These are phyloP conservation scores for Microcyclospora pomicola DNA, from an alignment of 2,329 filamentous ascomycete genomes.

Conservation along the genomic window DNA sequence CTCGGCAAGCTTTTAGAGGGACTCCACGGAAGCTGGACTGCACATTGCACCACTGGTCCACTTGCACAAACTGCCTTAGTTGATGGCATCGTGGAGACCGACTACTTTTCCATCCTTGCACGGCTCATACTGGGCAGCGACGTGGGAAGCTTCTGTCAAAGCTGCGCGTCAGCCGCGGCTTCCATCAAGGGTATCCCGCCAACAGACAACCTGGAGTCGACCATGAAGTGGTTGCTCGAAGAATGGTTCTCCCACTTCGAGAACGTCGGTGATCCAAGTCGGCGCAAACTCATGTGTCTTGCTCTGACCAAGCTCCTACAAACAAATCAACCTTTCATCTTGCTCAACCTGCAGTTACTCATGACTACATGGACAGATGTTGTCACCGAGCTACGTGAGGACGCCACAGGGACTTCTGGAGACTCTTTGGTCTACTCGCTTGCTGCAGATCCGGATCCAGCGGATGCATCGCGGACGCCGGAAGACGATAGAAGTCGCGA, in stretches of 20 bases:
- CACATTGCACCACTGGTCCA: conserved; percentile 70
- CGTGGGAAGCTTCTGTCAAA: conserved; percentile 51
- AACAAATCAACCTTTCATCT: conserved; percentile 37
- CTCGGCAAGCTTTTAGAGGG: conserved; percentile 40
- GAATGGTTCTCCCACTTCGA: conserved; percentile 57
- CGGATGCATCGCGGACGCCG: conserved; percentile 19
- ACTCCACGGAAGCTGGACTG: conserved; percentile 40
- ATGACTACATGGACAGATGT: conserved; percentile 64
- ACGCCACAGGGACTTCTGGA: conserved; percentile 6
- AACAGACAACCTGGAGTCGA: conserved; percentile 18
- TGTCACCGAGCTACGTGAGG: conserved; percentile 49
- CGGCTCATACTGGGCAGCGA: conserved; percentile 57
- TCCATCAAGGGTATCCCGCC: not conserved
- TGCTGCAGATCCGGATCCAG: not conserved
- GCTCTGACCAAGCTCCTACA: conserved; percentile 60
- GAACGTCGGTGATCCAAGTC: conserved; percentile 49
- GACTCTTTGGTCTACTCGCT: conserved; percentile 7
- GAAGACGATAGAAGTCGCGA: conserved; percentile 35
- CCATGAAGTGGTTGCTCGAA: conserved; percentile 36
- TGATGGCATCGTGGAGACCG: conserved; percentile 62
- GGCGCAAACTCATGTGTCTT: conserved; percentile 59
- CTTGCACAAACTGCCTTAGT: conserved; percentile 56
- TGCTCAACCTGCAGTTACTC: conserved; percentile 49
- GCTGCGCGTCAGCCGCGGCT: conserved; percentile 28
- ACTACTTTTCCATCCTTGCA: conserved; percentile 73